Percentiles rank a stretch among this genome's conserved stretches.
These are phyloP conservation scores for Beauveria asiatica DNA, from an alignment of 2,329 filamentous ascomycete species.

Conservation along the genomic window DNA sequence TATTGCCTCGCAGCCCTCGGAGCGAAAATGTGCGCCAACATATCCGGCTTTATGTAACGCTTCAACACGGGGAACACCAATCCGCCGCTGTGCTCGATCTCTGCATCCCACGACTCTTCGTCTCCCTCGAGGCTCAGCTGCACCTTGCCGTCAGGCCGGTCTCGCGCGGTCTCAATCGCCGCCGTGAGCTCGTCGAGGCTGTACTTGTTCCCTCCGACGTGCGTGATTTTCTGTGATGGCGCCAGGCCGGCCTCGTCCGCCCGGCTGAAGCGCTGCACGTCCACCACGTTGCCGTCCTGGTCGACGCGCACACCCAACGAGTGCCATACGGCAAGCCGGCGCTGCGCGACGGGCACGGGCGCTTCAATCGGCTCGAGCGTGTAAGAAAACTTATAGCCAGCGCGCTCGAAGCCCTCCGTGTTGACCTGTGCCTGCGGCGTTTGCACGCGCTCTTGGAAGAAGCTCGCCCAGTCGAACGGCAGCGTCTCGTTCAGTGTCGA, in stretches of 20 bases:
- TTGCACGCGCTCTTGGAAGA: background rate
- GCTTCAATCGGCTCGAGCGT: background rate
- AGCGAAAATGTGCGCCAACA: background rate
- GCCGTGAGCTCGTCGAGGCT: background rate
- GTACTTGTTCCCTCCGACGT: background rate
- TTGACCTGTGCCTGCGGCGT: slow-evolving; percentile 6
- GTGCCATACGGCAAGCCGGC: slow-evolving; percentile 7
- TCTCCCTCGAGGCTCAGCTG: background rate
- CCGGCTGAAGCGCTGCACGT: slow-evolving; percentile 5
- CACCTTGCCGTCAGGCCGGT: background rate
- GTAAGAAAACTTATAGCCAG: slow-evolving; percentile 7
- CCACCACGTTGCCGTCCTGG: background rate
- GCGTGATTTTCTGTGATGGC: slow-evolving; percentile 6
- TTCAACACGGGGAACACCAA: background rate
- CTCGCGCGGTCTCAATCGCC: slow-evolving; percentile 24
- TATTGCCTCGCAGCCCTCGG: background rate
- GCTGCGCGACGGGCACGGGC: background rate
- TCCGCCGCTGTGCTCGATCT: background rate
- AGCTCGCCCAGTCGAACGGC: slow-evolving; percentile 2
- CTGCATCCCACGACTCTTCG: slow-evolving; percentile 1
- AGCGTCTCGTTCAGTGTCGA: background rate
- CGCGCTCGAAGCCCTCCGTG: slow-evolving; percentile 8
- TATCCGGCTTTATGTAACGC: background rate
- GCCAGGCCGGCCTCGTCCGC: slow-evolving; percentile 8
- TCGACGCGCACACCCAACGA: slow-evolving; percentile 8